Evolutionary conservation across 2,329 filamentous ascomycete species (phyloP).

Genomic region (Phialemoniopsis sp.): DNA sequence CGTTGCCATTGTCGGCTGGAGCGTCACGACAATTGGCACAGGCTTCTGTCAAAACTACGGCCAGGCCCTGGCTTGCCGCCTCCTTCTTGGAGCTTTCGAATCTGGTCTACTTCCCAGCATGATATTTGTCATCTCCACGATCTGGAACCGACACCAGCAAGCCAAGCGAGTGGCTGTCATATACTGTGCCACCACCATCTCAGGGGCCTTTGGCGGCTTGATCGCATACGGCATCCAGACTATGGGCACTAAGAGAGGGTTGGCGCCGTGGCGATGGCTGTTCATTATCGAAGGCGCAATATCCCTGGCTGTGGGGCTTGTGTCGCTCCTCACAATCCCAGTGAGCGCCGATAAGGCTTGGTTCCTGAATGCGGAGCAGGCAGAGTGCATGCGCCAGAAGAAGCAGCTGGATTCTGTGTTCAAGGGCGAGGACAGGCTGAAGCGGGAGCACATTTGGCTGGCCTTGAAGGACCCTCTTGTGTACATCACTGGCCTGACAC

Average conservation of each 20-base stretch:
- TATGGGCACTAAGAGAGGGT: conserved; percentile 33
- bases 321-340: background rate
- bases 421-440: conserved; percentile 1
- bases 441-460: conserved; percentile 1
- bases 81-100: conserved; percentile 13
- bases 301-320: background rate
- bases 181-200: conserved; percentile 15
- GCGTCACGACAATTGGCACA: conserved; percentile 4
- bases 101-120: conserved; percentile 19
- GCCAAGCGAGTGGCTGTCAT: conserved; percentile 17
- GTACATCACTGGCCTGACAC: conserved; percentile 3
- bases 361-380: conserved; percentile 5
- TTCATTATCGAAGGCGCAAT: conserved; percentile 35
- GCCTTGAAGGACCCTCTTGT: conserved; percentile 2
- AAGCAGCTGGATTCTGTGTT: conserved; percentile 4
- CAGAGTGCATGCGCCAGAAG: conserved; percentile 4
- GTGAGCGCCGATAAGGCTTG: conserved; percentile 3
- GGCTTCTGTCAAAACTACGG: conserved; percentile 8
- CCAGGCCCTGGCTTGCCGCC: conserved; percentile 6
- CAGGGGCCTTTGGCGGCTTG: conserved; percentile 14
- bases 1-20: conserved; percentile 2
- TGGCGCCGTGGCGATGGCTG: conserved; percentile 41
- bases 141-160: conserved; percentile 20
- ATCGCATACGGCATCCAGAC: conserved; percentile 17
- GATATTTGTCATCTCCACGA: conserved; percentile 20